Base-by-base conservation (phyloP, 805 yeast species). In the Scheffersomyces coipomensis region DNA sequence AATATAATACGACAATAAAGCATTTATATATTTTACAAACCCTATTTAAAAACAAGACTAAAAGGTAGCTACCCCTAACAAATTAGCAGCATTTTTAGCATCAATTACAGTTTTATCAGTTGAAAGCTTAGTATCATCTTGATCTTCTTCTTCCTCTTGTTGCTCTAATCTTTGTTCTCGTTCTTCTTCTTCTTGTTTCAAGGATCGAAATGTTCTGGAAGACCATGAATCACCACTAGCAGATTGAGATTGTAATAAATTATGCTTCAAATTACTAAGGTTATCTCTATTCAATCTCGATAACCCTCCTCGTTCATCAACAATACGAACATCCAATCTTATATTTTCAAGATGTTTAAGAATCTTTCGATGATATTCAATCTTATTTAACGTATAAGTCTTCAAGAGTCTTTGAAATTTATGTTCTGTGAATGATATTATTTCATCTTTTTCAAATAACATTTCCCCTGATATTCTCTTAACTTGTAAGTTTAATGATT, bases 291-390 rank as follows among this genome's bases (percentile, higher is more conserved):
- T 96, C 26, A 93, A 67, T 40, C 96, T 69, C 29, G 93, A 78
- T 29, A 93, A 73, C 0, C 96, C 96, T 17, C 96, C 95, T 19
- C 73, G 71, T 21, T 76, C 75, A 60, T 87, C 95, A 4, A 85
- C 86, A 7, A 79, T 73, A 39, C 95, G 71, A 9, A 87, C 83
- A 47, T 85, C 93, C 3, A 76, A 64, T 42, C 91, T 76, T 42
- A 79, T 80, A 48, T 73, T 77, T 54, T 83, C 96, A 66, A 95
- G 72, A 27, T 84, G 73, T 40, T 80, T 75, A 37, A 93, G 70
- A 35, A 85, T 81, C 51, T 87, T 83, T 32, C 98, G 76, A 64
- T 90, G 97, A 48, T 82, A 86, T 43, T 88, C 96, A 32, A 93
- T 89, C 51, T 81, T 81, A 46, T 81, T 79, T 46, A 85, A 64